Base-by-base conservation (phyloP, 768 basidiomycete species). In the Pulveroboletus sp. region DNA sequence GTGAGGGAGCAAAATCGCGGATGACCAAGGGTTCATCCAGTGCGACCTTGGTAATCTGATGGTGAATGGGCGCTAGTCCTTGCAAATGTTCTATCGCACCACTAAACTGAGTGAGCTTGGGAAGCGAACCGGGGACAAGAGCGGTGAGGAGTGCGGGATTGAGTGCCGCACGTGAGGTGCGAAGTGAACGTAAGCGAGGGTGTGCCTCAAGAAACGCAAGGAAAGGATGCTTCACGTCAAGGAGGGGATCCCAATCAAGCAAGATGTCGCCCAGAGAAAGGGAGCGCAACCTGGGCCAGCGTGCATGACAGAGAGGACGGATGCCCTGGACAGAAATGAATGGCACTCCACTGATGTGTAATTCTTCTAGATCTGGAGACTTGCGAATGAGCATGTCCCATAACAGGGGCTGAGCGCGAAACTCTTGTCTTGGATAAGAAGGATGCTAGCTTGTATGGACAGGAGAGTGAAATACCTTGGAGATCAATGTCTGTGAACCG, bases 311-410 rank as follows among this genome's bases (percentile, higher is more conserved):
- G 9, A 90, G 69, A 1, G 71, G 71, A 18, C 76, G 78, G 4
- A 78, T 75, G 30, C 69, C 69, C 4, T 81, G 80, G 18, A 80
- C 71, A 11, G 61, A 57, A 28, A 57, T 47, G 45, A 69, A 65
- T 1, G 66, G 63, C 1, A 51, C 57, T 0, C 67, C 67, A 11
- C 44, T 55, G 28, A 89, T 74, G 39, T 71, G 65, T 5, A 90
- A 73, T 47, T 83, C 81, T 61, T 86, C 79, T 8, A 90, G 75
- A 56, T 83, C 73, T 1, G 82, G 84, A 57, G 82, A 84, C 27
- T 75, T 76, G 24, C 70, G 68, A 46, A 81, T 78, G 41, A 89
- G 74, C 87, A 90, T 86, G 53, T 81, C 76, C 83, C 84, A 86
- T 46, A 89, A 69, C 13, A 55, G 59, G 28, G 47, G 39, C 31